These are phyloP conservation scores for Zasmidium cellare DNA, from an alignment of 2,329 filamentous ascomycete species.

Conservation along the genomic window DNA sequence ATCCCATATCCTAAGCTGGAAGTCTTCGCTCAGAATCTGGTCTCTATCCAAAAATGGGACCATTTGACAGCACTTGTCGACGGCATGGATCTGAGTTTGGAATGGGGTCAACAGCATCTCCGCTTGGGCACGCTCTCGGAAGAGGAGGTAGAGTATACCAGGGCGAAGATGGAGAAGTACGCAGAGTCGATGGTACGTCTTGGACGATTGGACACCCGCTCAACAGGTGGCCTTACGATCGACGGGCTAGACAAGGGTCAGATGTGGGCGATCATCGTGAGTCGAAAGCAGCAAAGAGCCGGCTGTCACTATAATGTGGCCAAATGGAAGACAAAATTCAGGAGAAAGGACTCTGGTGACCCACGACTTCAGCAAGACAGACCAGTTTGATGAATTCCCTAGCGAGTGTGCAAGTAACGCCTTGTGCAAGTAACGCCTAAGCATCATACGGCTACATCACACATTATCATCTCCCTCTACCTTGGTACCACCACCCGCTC, in stretches of 20 bases:
- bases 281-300: not conserved
- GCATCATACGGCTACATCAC: no score
- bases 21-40: slow-evolving; percentile 6
- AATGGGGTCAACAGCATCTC: slow-evolving; percentile 1
- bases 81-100: slow-evolving; percentile 5
- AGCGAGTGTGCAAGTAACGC: not conserved
- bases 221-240: not conserved
- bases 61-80: slow-evolving; percentile 1
- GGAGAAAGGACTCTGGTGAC: not conserved
- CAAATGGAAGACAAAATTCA: not conserved
- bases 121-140: not conserved
- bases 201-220: not conserved
- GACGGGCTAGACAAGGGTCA: not conserved
- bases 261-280: not conserved
- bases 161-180: not conserved
- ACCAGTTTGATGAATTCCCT: not conserved
- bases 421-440: no score
- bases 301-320: not conserved
- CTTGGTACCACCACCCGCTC: no score
- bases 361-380: not conserved
- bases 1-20: slow-evolving; percentile 5
- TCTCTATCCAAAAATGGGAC: not conserved
- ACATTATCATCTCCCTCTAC: no score
- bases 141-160: not conserved
- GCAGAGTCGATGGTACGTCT: not conserved